Evolutionary conservation across 2,329 filamentous ascomycete genomes (phyloP).

Genomic region (Claviceps paspali): DNA sequence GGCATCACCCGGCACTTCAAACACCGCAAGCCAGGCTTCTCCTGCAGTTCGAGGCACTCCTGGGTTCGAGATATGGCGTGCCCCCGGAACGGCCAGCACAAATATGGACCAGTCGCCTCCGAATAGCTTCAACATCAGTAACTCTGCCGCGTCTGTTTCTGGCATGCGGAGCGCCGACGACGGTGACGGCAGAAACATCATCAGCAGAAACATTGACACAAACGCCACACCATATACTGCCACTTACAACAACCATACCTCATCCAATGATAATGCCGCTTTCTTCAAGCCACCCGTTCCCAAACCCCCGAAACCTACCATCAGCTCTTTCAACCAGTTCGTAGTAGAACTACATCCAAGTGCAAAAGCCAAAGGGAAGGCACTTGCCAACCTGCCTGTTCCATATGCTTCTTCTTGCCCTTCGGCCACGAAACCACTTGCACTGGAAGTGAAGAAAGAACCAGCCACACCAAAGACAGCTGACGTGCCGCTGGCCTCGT

Average conservation of each 20-base stretch:
- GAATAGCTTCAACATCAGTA: constrained; percentile 8
- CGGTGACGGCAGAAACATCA: background rate
- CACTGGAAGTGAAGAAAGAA: constrained; percentile 16
- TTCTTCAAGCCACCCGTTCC: constrained; percentile 25
- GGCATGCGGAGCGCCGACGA: background rate
- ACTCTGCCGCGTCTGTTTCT: background rate
- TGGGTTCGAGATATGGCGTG: constrained; percentile 23
- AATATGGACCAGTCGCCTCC: constrained; percentile 13
- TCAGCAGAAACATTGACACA: background rate
- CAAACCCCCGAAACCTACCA: constrained; percentile 22
- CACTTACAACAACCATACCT: background rate
- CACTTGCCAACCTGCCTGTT: constrained; percentile 18
- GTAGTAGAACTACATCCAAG: constrained; percentile 21
- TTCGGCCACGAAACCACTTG: constrained; percentile 10
- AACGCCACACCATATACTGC: background rate
- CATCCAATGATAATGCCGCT: constrained; percentile 5
- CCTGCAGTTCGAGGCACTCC: constrained; percentile 18
- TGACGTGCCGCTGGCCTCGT: constrained; percentile 11
- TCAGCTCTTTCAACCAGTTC: constrained; percentile 20
- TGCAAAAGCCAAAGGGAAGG: constrained; percentile 19
- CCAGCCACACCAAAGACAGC: constrained; percentile 15
- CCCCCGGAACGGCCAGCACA: constrained; percentile 14
- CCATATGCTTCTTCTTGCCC: constrained; percentile 13
- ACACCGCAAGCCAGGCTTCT: constrained; percentile 7
- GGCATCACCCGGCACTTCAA: constrained; percentile 9